Evolutionary conservation across 2,329 filamentous ascomycete genomes (phyloP).

Genomic region (Sphaerostilbella broomeana): DNA sequence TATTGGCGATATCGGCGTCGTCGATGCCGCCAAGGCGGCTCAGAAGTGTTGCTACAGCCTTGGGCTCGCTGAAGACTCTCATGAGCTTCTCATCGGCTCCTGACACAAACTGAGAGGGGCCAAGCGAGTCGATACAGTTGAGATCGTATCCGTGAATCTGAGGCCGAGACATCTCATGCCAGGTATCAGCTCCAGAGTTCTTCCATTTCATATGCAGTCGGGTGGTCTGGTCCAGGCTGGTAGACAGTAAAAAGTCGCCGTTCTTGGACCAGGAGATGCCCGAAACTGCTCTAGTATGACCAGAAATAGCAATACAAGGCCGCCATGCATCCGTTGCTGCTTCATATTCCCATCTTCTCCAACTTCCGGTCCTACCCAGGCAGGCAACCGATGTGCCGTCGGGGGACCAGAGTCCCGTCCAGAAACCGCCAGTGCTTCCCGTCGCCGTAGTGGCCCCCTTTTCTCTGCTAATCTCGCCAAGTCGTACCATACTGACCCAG

Average conservation of each 20-base stretch:
- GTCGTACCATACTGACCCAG: constrained; percentile 77
- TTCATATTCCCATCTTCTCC: constrained; percentile 75
- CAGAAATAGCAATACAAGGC: constrained; percentile 70
- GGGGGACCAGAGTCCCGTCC: constrained; percentile 89
- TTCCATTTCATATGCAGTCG: constrained; percentile 79
- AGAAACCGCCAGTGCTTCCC: constrained; percentile 91
- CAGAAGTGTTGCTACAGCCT: constrained; percentile 71
- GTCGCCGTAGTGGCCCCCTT: constrained; percentile 96
- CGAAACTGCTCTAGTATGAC: constrained; percentile 76
- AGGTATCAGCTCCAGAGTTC: constrained; percentile 46
- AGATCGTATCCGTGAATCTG: constrained; percentile 98
- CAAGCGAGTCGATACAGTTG: constrained; percentile 81
- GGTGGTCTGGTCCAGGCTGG: constrained; percentile 87
- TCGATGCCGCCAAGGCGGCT: constrained; percentile 58
- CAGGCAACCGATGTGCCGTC: constrained; percentile 68
- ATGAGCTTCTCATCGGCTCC: constrained; percentile 98
- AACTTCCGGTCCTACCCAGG: constrained; percentile 85
- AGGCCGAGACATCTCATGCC: constrained; percentile 93
- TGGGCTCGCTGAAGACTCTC: constrained; percentile 87
- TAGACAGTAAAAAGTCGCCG: constrained; percentile 81
- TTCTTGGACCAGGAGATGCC: constrained; percentile 77
- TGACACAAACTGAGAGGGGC: constrained; percentile 72
- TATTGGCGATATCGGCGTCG: constrained; percentile 30
- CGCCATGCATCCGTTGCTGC: constrained; percentile 60
- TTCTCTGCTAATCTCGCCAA: constrained; percentile 89